Conservation (phyloP, 1,284 basidiomycete species). For the Cutaneotrichosporon daszewskae region DNA sequence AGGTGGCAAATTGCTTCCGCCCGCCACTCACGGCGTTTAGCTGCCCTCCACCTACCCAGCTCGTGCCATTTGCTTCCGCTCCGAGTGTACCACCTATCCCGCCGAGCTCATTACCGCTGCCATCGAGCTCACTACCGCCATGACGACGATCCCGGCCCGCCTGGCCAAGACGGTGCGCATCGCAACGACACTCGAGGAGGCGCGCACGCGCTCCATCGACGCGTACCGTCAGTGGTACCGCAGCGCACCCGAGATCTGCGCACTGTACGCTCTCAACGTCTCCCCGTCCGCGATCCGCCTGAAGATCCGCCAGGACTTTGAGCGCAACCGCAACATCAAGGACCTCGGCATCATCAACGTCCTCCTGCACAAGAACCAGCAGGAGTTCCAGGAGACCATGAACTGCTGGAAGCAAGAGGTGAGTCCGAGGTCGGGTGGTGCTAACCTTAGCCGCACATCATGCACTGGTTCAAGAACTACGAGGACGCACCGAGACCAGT, state of each 20-base stretch:
- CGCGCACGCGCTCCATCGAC: constrained; percentile 64
- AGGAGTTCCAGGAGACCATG: constrained; percentile 91
- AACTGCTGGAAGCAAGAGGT: constrained; percentile 83
- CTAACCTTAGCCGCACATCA: constrained; percentile 41
- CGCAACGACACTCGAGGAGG: constrained; percentile 61
- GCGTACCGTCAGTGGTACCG: constrained; percentile 93
- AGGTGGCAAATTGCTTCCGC: constrained; percentile 11
- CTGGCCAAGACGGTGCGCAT: constrained; percentile 66
- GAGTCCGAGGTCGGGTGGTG: constrained; percentile 12
- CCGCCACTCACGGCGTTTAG: not conserved
- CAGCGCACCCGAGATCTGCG: constrained; percentile 79
- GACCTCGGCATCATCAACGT: constrained; percentile 83
- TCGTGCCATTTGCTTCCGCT: not conserved
- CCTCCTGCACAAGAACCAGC: constrained; percentile 75
- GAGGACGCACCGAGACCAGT: constrained; percentile 42
- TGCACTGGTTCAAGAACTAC: constrained; percentile 48
- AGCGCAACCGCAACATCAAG: constrained; percentile 74
- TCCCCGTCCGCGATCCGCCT: constrained; percentile 76
- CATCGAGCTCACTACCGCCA: constrained; percentile 28
- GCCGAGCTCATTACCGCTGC: constrained; percentile 3
- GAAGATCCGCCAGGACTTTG: constrained; percentile 80
- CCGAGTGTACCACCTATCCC: constrained; percentile 11
- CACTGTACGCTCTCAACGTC: constrained; percentile 77
- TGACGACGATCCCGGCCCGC: constrained; percentile 87
- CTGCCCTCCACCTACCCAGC: not conserved